Percentiles rank a stretch among this genome's conserved stretches.
Evolutionary conservation across 164 flowering plant genomes (phyloP).

Genomic region (Macadamia integrifolia): DNA sequence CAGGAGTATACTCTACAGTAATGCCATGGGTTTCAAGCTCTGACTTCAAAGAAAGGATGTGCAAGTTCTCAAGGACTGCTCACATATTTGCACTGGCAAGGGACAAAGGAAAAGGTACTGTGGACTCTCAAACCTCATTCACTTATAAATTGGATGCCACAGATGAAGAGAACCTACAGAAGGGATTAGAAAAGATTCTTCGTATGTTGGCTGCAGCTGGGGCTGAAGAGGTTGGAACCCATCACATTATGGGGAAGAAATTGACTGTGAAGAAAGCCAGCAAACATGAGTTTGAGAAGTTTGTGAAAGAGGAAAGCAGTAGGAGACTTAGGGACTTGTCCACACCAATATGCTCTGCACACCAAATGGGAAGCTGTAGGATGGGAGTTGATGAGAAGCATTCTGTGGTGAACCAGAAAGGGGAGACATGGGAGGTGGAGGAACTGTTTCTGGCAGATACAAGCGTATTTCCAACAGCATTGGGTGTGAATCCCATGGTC

Average conservation of each 20-base stretch:
- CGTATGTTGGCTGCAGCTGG: conserved; percentile 81
- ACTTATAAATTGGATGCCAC: conserved; percentile 35
- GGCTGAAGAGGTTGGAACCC: conserved; percentile 88
- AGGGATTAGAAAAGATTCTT: conserved; percentile 54
- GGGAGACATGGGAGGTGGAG: conserved; percentile 83
- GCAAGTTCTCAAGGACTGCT: conserved; percentile 27
- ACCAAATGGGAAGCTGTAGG: conserved; percentile 88
- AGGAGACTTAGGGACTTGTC: conserved; percentile 30
- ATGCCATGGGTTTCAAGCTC: conserved; percentile 65
- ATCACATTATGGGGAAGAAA: conserved; percentile 41
- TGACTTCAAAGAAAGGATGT: conserved; percentile 52
- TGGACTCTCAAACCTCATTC: conserved; percentile 27
- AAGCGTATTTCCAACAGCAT: conserved; percentile 75
- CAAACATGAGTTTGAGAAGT: conserved; percentile 48
- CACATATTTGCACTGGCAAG: too few relatives aligned
- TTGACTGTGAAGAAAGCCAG: conserved; percentile 48
- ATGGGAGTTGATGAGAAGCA: conserved; percentile 51
- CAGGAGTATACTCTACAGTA: conserved; percentile 60
- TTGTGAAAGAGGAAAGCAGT: conserved; percentile 55
- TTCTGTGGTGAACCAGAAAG: conserved; percentile 66
- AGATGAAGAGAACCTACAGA: conserved; percentile 48
- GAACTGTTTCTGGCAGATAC: conserved; percentile 67
- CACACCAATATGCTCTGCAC: conserved; percentile 53
- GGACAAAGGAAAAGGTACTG: conserved; percentile 48
- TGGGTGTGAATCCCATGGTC: conserved; percentile 89